Evolutionary conservation across 805 yeast genomes (phyloP).

Genomic region (Ogataea ganodermae): DNA sequence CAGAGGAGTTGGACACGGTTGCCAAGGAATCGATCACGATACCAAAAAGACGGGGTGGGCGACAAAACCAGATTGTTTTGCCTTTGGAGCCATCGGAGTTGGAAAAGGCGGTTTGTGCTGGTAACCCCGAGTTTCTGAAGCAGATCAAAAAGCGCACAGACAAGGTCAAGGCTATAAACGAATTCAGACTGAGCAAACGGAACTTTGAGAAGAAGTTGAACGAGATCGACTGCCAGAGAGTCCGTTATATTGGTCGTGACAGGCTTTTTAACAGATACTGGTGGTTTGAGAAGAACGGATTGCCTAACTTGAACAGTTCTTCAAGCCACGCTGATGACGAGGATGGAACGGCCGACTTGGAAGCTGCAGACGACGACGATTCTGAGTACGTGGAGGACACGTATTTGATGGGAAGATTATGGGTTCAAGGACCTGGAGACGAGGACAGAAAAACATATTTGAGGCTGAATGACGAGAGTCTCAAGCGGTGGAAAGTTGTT

Average conservation of each 20-base stretch:
- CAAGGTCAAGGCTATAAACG: constrained; percentile 42
- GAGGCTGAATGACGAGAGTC: constrained; percentile 41
- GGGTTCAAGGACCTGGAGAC: constrained; percentile 82
- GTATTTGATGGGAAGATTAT: constrained; percentile 40
- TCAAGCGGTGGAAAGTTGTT: constrained; percentile 31
- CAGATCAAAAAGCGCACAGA: constrained; percentile 49
- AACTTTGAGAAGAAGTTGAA: constrained; percentile 61
- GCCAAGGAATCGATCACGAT: not conserved
- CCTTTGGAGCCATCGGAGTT: constrained; percentile 36
- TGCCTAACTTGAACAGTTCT: constrained; percentile 46
- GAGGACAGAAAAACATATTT: constrained; percentile 40
- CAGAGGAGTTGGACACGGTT: constrained; percentile 20
- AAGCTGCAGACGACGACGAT: constrained; percentile 41
- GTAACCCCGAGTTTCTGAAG: constrained; percentile 44
- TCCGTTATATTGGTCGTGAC: constrained; percentile 78
- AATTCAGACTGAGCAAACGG: constrained; percentile 48
- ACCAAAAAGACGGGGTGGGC: constrained; percentile 18
- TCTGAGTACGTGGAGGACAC: constrained; percentile 54
- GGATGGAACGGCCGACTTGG: constrained; percentile 33
- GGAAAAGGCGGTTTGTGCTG: constrained; percentile 41
- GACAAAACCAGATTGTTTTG: constrained; percentile 25
- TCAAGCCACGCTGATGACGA: constrained; percentile 29
- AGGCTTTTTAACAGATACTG: constrained; percentile 84
- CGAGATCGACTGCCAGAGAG: constrained; percentile 76
- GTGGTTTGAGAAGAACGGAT: constrained; percentile 92